Evolutionary conservation across 805 yeast species (phyloP).

Genomic region (Saturnispora kantuleensis): DNA sequence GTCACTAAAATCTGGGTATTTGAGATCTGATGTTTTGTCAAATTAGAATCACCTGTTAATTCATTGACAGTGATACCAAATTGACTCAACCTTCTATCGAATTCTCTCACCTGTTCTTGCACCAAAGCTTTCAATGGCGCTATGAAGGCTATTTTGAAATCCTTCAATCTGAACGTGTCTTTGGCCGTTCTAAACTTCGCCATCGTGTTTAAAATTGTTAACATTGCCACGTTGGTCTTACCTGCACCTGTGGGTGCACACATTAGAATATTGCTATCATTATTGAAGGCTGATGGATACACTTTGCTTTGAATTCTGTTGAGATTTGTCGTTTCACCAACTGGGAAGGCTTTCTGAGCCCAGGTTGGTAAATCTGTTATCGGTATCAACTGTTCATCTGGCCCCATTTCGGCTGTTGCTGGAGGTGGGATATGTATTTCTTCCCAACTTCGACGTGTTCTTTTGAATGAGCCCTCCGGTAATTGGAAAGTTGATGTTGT

Average conservation of each 20-base stretch:
- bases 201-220: conserved; percentile 59
- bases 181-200: conserved; percentile 36
- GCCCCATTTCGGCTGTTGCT: conserved; percentile 24
- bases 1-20: conserved; percentile 80
- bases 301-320: conserved; percentile 81
- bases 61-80: conserved; percentile 72
- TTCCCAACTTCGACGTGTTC: conserved; percentile 66
- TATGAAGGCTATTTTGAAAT: conserved; percentile 73
- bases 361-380: conserved; percentile 66
- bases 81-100: conserved; percentile 53
- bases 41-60: conserved; percentile 79
- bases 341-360: conserved; percentile 71
- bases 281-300: conserved; percentile 63
- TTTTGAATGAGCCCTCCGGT: conserved; percentile 78
- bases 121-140: conserved; percentile 94
- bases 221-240: conserved; percentile 92
- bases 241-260: conserved; percentile 99
- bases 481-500: conserved; percentile 57
- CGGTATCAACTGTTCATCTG: conserved; percentile 38
- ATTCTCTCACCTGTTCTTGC: conserved; percentile 88
- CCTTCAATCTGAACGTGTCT: conserved; percentile 42
- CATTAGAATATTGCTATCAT: conserved; percentile 63
- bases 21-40: conserved; percentile 64
- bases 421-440: conserved; percentile 93
- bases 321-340: conserved; percentile 51